Percentiles rank a stretch among this genome's conserved stretches.
Evolutionary conservation across 208 protist genomes (phyloP).

Genomic region (Leptomonas seymouri): DNA sequence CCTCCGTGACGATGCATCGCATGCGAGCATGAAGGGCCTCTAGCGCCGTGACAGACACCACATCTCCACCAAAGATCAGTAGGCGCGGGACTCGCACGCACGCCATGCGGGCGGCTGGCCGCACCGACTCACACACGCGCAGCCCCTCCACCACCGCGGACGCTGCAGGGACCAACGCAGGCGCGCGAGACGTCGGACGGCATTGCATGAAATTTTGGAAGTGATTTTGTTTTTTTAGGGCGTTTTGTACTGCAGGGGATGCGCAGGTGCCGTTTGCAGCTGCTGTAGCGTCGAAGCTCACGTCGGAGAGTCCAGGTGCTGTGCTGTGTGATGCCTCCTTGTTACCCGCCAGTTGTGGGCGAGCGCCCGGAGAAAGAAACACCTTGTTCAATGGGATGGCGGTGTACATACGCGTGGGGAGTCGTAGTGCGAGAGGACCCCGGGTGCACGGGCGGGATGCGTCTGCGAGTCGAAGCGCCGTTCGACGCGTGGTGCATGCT

Average conservation of each 20-base stretch:
- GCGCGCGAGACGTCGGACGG: not conserved
- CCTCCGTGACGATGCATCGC: slow-evolving; percentile 39
- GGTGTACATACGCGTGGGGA: slow-evolving; percentile 23
- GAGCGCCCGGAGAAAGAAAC: not conserved
- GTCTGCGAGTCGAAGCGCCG: not conserved
- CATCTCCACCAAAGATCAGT: slow-evolving; percentile 87
- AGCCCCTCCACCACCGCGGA: not conserved
- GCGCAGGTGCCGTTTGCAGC: not conserved
- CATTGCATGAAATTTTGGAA: not conserved
- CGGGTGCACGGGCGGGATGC: not conserved
- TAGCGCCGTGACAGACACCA: slow-evolving; percentile 74
- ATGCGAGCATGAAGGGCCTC: slow-evolving; percentile 75
- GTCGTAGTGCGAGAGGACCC: not conserved
- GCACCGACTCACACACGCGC: slow-evolving; percentile 4
- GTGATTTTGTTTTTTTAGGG: not conserved
- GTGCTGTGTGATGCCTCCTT: not conserved
- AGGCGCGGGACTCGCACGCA: slow-evolving; percentile 58
- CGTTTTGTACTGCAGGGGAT: not conserved
- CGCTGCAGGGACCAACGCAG: not conserved
- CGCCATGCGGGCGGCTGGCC: not conserved
- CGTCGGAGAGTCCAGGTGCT: not conserved
- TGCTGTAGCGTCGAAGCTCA: not conserved
- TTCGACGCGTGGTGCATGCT: not conserved
- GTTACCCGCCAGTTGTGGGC: not conserved
- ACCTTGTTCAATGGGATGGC: slow-evolving; percentile 20